These are phyloP conservation scores for Penicillium expansum DNA, from an alignment of 2,329 filamentous ascomycete genomes.

Conservation along the genomic window DNA sequence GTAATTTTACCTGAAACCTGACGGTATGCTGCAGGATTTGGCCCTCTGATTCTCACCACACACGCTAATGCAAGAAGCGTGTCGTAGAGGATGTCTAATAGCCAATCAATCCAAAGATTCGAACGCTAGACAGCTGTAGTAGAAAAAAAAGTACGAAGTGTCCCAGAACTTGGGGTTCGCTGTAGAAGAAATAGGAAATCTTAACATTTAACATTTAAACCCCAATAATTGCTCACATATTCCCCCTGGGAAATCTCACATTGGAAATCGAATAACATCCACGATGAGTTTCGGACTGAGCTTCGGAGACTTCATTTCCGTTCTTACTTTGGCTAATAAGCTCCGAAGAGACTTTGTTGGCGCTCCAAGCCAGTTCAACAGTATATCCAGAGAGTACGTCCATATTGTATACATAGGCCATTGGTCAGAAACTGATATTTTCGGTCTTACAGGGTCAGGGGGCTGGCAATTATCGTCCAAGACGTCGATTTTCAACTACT, in stretches of 20 bases:
- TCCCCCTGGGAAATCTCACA: background rate
- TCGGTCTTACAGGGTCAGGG: background rate
- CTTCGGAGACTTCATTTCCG: background rate
- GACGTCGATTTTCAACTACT: background rate
- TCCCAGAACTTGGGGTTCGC: background rate
- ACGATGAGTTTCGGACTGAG: conserved; percentile 1
- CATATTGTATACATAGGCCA: background rate
- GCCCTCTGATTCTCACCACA: no score
- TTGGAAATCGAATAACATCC: background rate
- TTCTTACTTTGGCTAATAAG: background rate
- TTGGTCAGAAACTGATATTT: background rate
- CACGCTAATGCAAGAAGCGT: background rate
- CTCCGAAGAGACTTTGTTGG: conserved; percentile 1
- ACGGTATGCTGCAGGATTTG: background rate
- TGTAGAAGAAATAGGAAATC: background rate
- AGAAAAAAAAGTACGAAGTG: no score
- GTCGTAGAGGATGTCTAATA: background rate
- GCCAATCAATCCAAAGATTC: background rate
- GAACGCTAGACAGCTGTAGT: background rate
- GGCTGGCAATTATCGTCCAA: background rate
- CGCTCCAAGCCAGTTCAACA: background rate
- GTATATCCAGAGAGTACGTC: background rate
- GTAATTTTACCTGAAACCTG: background rate
- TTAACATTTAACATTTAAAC: background rate
- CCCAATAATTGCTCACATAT: background rate